Evolutionary conservation across 2,329 filamentous ascomycete species (phyloP), one percentile per base, ranked within the genome.

Genomic region (Fusarium agapanthi): DNA sequence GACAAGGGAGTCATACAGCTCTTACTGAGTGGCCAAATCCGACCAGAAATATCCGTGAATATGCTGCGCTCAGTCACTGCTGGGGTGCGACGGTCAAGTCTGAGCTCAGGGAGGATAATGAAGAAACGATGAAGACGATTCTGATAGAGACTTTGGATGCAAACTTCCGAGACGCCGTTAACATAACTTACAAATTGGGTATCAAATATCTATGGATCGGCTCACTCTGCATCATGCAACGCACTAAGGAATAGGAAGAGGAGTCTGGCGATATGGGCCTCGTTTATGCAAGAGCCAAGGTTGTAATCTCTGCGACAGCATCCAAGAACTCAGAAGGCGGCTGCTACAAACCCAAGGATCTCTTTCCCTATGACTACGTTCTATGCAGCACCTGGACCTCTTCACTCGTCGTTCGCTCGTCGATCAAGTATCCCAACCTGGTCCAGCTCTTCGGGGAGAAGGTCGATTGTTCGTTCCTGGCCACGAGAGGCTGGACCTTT

Each of bases 21-120:
- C 0, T 4, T 34, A 0, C 0, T 50, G 12, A 50, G 15, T 34
- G 7, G 3, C 32, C 0, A 34, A 34, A 12, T 48, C 28, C 3
- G 0, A 18, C 10, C 11, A 24, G 28, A 3, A 7, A 2, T 34
- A 1, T 3, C 0, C 8, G 34, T 11, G n/a, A 50, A 0, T 50
- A 50, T 15, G 12, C n/a, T 20, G 30, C 47, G 0, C 3, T 24
- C 0, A 50, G 47, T 50, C 47, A 34, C 30, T 34, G n/a, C 16
- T 50, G n/a, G 47, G 47, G 30, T 0, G 5, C 22, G 0, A 50
- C 47, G 6, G 47, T 50, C n/a, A 34, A 24, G 30, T 34, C 47
- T 11, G 30, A 50, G 8, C n/a, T 50, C 0, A 34, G n/a, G 12
- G 2, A 34, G 8, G 8, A 34, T 0, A 50, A 34, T 15, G 8